phyloP scores from a whole-genome alignment of 352 stramenopile species.

The Detonula confervacea region DNA sequence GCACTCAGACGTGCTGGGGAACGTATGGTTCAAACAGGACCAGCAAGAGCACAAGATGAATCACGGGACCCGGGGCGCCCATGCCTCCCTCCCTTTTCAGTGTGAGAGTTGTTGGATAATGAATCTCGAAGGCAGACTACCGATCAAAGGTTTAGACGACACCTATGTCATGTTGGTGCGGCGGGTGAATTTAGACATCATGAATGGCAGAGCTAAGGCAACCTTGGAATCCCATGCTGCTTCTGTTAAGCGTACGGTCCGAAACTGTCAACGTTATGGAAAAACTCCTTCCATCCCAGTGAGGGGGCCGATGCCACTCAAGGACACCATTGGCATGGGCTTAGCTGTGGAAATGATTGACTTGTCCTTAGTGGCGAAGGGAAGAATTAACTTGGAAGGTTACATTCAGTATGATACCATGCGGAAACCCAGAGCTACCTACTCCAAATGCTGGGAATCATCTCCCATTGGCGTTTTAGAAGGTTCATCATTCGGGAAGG shows the following conservation, averaged over 20 bases:
- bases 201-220: not conserved
- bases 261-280: not conserved
- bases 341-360: constrained; percentile 46
- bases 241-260: not conserved
- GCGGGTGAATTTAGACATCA: constrained; percentile 50
- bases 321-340: constrained; percentile 39
- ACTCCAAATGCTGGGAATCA: constrained; percentile 31
- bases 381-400: not conserved
- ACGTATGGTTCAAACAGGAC: constrained; percentile 12
- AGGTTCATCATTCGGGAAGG: constrained; percentile 19
- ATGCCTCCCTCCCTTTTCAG: constrained; percentile 28
- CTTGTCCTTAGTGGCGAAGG: constrained; percentile 21
- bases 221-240: constrained; percentile 10
- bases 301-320: constrained; percentile 17
- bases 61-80: constrained; percentile 3
- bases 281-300: constrained; percentile 25
- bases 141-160: constrained; percentile 19
- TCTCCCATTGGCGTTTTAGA: constrained; percentile 15
- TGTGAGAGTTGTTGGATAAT: constrained; percentile 47
- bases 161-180: constrained; percentile 21
- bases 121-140: constrained; percentile 3
- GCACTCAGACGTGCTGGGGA: constrained; percentile 13
- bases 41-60: not conserved
- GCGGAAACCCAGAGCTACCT: constrained; percentile 4
- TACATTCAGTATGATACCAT: constrained; percentile 36